phyloP scores from a whole-genome alignment of 768 basidiomycete species.

The Auricularia cornea region DNA sequence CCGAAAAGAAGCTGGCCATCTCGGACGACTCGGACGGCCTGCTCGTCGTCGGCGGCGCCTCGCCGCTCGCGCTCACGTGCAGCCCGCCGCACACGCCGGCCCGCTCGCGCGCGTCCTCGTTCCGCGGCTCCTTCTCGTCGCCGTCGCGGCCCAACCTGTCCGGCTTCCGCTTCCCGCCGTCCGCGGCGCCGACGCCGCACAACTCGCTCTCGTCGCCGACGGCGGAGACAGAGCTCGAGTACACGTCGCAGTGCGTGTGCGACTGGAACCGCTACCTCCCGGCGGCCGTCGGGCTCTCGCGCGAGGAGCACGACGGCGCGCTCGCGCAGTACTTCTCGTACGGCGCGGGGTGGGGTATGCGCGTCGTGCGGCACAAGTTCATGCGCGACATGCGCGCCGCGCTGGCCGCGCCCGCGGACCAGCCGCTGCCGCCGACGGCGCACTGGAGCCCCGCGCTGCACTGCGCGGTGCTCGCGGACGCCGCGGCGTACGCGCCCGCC shows the following conservation, averaged over 20 bases:
- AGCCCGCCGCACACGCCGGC: background rate
- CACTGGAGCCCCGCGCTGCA: background rate
- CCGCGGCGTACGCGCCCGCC: background rate
- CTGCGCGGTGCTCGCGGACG: slow-evolving; percentile 1
- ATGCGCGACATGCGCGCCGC: background rate
- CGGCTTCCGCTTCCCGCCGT: background rate
- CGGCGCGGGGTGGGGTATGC: background rate
- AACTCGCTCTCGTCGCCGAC: background rate
- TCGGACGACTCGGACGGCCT: background rate
- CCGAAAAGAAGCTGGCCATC: background rate
- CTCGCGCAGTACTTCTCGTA: background rate
- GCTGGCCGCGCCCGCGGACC: background rate
- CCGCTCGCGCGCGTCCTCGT: background rate
- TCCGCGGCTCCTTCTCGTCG: background rate
- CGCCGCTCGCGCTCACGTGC: background rate
- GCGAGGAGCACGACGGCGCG: background rate
- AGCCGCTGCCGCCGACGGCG: background rate
- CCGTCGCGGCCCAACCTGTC: background rate
- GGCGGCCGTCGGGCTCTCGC: background rate
- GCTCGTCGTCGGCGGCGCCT: background rate
- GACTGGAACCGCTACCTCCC: background rate
- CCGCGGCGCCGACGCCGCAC: background rate
- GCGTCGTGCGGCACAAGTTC: background rate
- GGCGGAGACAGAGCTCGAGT: background rate
- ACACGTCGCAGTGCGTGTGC: background rate